Conservation (phyloP, 805 yeast species). For the Suhomyces canberraensis region DNA sequence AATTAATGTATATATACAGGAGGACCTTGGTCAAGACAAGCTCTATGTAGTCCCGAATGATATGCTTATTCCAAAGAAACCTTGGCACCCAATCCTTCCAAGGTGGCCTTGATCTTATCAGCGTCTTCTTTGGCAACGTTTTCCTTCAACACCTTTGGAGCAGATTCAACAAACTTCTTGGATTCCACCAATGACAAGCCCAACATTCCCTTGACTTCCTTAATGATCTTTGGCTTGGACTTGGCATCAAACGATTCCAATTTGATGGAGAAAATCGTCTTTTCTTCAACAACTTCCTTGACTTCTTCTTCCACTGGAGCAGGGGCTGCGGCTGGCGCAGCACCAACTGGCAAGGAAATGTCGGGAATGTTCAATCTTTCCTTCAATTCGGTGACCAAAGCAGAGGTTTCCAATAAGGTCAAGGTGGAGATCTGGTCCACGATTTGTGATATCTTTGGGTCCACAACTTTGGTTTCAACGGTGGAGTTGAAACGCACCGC, state of each 20-base stretch:
- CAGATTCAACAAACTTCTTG: constrained; percentile 95
- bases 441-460: constrained; percentile 81
- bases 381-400: constrained; percentile 75
- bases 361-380: constrained; percentile 89
- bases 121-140: constrained; percentile 97
- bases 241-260: constrained; percentile 92
- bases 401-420: constrained; percentile 91
- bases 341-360: constrained; percentile 76
- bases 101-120: constrained; percentile 87
- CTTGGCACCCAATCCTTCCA: constrained; percentile 96
- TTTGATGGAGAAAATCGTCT: constrained; percentile 88
- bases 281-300: constrained; percentile 80
- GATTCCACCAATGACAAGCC: constrained; percentile 95
- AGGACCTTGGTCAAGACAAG: neutral
- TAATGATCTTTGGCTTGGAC: constrained; percentile 94
- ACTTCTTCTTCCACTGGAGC: constrained; percentile 72
- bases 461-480: constrained; percentile 47
- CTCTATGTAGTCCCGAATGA: too few species aligned
- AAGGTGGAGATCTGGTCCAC: constrained; percentile 89
- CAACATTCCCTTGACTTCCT: constrained; percentile 89
- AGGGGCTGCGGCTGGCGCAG: constrained; percentile 57
- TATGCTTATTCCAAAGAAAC: constrained; percentile 67
- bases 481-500: constrained; percentile 49
- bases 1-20: constrained; percentile 8
- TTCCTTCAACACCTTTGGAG: constrained; percentile 95